Conservation (phyloP, 2,329 filamentous ascomycete species). For the Rasamsonia emersonii region DNA sequence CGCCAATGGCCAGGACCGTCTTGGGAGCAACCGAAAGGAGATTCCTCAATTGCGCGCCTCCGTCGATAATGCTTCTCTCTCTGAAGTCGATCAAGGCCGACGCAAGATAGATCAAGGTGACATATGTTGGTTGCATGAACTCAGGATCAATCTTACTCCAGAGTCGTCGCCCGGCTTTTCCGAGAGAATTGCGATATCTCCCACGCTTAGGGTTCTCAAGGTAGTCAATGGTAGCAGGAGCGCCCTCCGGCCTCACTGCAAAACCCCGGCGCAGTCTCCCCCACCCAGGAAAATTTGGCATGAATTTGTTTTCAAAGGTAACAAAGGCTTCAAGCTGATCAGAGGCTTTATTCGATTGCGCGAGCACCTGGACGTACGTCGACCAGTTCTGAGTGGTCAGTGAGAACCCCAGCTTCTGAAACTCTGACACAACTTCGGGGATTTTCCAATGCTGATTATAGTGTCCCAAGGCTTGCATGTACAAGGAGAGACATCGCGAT, state of each 20-base stretch:
- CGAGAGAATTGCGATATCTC: constrained; percentile 19
- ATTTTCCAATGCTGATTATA: constrained; percentile 49
- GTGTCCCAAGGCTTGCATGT: constrained; percentile 43
- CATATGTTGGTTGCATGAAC: constrained; percentile 36
- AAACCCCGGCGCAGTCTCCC: constrained; percentile 25
- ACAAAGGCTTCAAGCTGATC: constrained; percentile 54
- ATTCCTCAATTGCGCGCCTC: constrained; percentile 19
- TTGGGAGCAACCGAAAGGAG: constrained; percentile 24
- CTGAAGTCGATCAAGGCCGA: constrained; percentile 30
- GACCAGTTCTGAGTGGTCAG: constrained; percentile 78
- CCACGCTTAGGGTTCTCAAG: constrained; percentile 20
- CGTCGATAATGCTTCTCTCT: constrained; percentile 24
- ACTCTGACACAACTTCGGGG: constrained; percentile 42
- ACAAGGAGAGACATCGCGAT: constrained; percentile 40
- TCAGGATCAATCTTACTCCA: constrained; percentile 31
- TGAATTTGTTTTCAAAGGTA: constrained; percentile 67
- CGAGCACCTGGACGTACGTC: constrained; percentile 60
- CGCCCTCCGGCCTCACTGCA: constrained; percentile 20
- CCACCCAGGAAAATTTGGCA: constrained; percentile 74
- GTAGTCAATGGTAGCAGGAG: constrained; percentile 20
- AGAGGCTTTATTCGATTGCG: constrained; percentile 48
- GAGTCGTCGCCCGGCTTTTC: constrained; percentile 21
- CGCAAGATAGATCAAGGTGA: constrained; percentile 36
- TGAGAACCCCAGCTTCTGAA: constrained; percentile 59
- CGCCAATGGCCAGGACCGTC: constrained; percentile 27